A percentile compares a stretch with the other conserved stretches of the same genome.
Evolutionary conservation across 2,329 filamentous ascomycete species (phyloP).

Genomic region (Stemphylium lycopersici): DNA sequence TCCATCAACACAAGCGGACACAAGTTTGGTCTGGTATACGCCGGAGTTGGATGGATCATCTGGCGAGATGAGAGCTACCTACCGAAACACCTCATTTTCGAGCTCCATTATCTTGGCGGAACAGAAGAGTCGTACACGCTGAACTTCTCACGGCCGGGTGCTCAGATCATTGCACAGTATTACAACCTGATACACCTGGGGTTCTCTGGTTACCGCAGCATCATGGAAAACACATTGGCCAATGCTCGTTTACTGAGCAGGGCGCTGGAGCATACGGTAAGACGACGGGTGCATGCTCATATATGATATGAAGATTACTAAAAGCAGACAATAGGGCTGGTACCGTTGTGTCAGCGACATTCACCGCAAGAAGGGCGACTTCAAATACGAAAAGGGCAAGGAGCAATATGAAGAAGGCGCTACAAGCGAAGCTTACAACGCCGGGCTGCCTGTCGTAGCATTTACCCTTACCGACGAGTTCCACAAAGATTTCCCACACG

Average conservation of each 20-base stretch:
- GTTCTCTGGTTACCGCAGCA: constrained; percentile 65
- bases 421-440: constrained; percentile 64
- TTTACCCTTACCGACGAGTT: constrained; percentile 67
- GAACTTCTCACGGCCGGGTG: constrained; percentile 74
- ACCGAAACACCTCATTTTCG: constrained; percentile 72
- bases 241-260: constrained; percentile 70
- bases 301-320: background rate
- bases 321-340: constrained; percentile 55
- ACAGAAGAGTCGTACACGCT: constrained; percentile 73
- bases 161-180: constrained; percentile 74
- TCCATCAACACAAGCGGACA: constrained; percentile 71
- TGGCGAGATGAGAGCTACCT: constrained; percentile 66
- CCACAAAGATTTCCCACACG: constrained; percentile 63
- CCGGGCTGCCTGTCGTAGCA: constrained; percentile 71
- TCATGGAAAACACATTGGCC: constrained; percentile 69
- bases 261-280: constrained; percentile 63
- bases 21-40: constrained; percentile 69
- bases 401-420: constrained; percentile 55
- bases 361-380: constrained; percentile 62
- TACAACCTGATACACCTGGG: constrained; percentile 76
- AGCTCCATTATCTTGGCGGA: constrained; percentile 74
- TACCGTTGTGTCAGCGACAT: constrained; percentile 66
- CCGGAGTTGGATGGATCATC: constrained; percentile 69
- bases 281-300: background rate
- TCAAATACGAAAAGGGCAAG: constrained; percentile 51